Percentiles rank a stretch among this genome's conserved stretches.
Evolutionary conservation across 2,329 filamentous ascomycete genomes (phyloP).

Genomic region (Tolypocladium cylindrosporum): DNA sequence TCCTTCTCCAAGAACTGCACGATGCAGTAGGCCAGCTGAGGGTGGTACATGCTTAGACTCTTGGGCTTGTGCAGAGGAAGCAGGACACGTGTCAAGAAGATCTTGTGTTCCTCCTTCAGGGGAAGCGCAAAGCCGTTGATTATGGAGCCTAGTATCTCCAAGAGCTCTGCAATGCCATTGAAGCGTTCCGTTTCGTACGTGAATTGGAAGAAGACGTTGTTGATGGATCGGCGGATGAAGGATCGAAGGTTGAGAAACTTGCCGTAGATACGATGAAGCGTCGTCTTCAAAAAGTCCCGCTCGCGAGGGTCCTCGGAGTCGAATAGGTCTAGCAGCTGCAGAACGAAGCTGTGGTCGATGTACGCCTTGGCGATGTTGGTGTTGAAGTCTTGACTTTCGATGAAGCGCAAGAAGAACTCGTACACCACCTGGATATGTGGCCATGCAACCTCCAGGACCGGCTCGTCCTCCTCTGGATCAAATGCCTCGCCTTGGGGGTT

Average conservation of each 20-base stretch:
- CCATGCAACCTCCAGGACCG: slow-evolving; percentile 96
- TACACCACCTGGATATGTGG: slow-evolving; percentile 99
- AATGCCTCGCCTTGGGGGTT: slow-evolving; percentile 98
- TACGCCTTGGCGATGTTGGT: slow-evolving; percentile 98
- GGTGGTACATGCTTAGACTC: slow-evolving; percentile 99
- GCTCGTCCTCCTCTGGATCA: slow-evolving; percentile 96
- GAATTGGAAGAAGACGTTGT: slow-evolving; percentile 99
- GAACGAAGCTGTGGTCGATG: slow-evolving; percentile 95
- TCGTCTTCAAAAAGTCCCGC: slow-evolving; percentile 96
- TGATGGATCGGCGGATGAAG: slow-evolving; percentile 96
- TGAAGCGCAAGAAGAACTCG: slow-evolving; percentile 97
- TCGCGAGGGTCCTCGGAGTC: slow-evolving; percentile 96
- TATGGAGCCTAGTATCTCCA: slow-evolving; percentile 95
- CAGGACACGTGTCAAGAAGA: slow-evolving; percentile 88
- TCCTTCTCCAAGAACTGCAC: slow-evolving; percentile 99
- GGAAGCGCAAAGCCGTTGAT: slow-evolving; percentile 98
- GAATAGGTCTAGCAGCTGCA: slow-evolving; percentile 94
- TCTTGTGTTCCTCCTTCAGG: slow-evolving; percentile 96
- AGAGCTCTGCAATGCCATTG: slow-evolving; percentile 92
- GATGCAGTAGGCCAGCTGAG: slow-evolving; percentile 95
- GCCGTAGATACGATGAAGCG: slow-evolving; percentile 93
- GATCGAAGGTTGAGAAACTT: slow-evolving; percentile 97
- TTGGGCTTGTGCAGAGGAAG: slow-evolving; percentile 96
- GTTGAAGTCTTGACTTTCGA: slow-evolving; percentile 99
- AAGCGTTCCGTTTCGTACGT: slow-evolving; percentile 98